Evolutionary conservation across 179 eudicot species (phyloP), one percentile per base, ranked within the genome.

Genomic region (Spergularia azorica): DNA sequence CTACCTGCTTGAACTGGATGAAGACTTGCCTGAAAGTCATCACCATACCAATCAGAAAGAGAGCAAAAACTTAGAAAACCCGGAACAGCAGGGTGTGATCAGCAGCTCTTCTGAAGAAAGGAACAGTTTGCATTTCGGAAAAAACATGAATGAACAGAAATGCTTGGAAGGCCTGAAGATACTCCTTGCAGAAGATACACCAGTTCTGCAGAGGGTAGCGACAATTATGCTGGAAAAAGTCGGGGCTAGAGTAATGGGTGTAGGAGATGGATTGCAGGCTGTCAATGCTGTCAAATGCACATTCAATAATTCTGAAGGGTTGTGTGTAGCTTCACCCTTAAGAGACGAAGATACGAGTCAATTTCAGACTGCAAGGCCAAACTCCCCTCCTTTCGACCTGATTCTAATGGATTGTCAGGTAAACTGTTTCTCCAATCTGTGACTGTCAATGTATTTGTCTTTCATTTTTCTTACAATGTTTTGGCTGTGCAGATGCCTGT

Each of bases 381-480:
- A 79, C 38, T 68, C 71, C 65, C 83, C 80, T 62, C 67, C 82
- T 4, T 87, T 81, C 46, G 97, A 91, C 82, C 86, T 91, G 88
- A 79, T 93, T 80, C 84, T 93, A 46, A 93, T 93, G 98, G 98
- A 93, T 76, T 93, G 98, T 81, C 98, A 93, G 84, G 98, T 93
- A 84, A 80, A 81, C 15, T 69, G 2, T 36, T 3, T 57, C 7
- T 7, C 56, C 9, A 54, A 15, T 9, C n/a, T 11, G n/a, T 46
- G 50, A 46, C 50, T 46, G 50, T 36, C 39, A 36, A 36, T 46
- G 50, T 0, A 6, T 46, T 9, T 5, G 10, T 46, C 50, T 46
- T 46, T 6, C 50, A 6, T 9, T 46, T 46, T 6, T 0, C 7
- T 46, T 18, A 67, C 32, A 21, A 12, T 58, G 59, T 0, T 63